Evolutionary conservation across 352 stramenopile species (phyloP).

Genomic region (Albugo candida): DNA sequence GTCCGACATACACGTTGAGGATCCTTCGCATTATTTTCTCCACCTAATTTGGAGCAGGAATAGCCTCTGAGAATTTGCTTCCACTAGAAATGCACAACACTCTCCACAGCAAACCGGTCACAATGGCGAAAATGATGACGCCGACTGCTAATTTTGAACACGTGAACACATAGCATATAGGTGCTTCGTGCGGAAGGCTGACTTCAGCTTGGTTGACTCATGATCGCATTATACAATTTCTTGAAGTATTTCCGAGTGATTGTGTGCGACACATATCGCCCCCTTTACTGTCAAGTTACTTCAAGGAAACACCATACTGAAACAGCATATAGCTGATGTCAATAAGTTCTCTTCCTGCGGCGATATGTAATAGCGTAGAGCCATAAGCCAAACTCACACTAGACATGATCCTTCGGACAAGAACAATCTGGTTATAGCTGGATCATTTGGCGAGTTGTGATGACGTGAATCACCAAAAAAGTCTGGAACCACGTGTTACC

Average conservation of each 20-base stretch:
- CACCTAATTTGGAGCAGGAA: slow-evolving; percentile 39
- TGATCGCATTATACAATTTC: slow-evolving; percentile 68
- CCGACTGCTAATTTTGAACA: slow-evolving; percentile 63
- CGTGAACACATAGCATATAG: slow-evolving; percentile 51
- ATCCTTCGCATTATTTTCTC: slow-evolving; percentile 53
- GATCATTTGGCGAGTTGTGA: slow-evolving; percentile 73
- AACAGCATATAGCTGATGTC: slow-evolving; percentile 59
- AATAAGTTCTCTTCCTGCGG: slow-evolving; percentile 62
- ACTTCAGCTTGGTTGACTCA: slow-evolving; percentile 51
- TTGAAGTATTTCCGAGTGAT: slow-evolving; percentile 61
- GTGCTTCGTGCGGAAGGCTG: slow-evolving; percentile 47
- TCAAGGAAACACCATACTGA: slow-evolving; percentile 43
- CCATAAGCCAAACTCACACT: slow-evolving; percentile 57
- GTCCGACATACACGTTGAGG: slow-evolving; percentile 63
- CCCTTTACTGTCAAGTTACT: slow-evolving; percentile 47
- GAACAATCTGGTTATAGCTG: slow-evolving; percentile 57
- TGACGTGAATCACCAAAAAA: slow-evolving; percentile 61
- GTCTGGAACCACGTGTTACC: slow-evolving; percentile 66
- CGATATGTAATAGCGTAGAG: slow-evolving; percentile 67
- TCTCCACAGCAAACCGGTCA: slow-evolving; percentile 69
- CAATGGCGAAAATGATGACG: slow-evolving; percentile 76
- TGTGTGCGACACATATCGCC: slow-evolving; percentile 52
- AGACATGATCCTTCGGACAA: slow-evolving; percentile 32
- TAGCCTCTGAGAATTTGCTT: slow-evolving; percentile 72
- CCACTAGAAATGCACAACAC: slow-evolving; percentile 55